These are phyloP conservation scores for Pilasporangium apinafurcum DNA, from an alignment of 352 stramenopile species.

Conservation along the genomic window DNA sequence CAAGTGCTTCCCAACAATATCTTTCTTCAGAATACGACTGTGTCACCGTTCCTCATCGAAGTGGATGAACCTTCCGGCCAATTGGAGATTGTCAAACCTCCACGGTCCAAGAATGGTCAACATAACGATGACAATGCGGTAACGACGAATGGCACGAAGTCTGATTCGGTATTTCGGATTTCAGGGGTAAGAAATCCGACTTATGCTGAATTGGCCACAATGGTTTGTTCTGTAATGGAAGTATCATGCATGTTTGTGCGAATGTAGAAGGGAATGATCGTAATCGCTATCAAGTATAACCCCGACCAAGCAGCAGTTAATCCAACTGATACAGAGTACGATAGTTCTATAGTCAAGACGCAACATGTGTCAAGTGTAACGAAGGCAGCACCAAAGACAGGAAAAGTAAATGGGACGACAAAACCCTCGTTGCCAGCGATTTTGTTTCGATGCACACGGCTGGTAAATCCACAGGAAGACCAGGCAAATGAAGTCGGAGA, in stretches of 20 bases:
- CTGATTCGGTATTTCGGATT: slow-evolving; percentile 30
- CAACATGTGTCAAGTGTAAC: slow-evolving; percentile 1
- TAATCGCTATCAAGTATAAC: slow-evolving; percentile 59
- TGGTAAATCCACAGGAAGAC: slow-evolving; percentile 18
- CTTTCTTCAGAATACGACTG: slow-evolving; percentile 70
- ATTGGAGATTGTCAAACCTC: slow-evolving; percentile 38
- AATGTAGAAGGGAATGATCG: slow-evolving; percentile 66
- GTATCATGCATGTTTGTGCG: background rate
- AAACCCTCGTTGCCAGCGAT: no score
- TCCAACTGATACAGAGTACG: background rate
- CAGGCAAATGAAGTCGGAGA: slow-evolving; percentile 15
- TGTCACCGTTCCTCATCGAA: slow-evolving; percentile 45
- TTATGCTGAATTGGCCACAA: no score
- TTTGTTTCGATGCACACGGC: slow-evolving; percentile 24
- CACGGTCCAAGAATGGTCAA: background rate
- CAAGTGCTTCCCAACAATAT: slow-evolving; percentile 61
- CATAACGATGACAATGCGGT: background rate
- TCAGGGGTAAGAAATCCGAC: slow-evolving; percentile 41
- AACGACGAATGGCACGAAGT: background rate
- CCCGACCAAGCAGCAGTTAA: background rate
- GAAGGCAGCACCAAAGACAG: background rate
- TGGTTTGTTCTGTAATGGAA: background rate
- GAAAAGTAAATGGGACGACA: no score
- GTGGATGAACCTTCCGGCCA: slow-evolving; percentile 48
- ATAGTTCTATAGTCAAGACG: slow-evolving; percentile 2